Base-by-base conservation (phyloP, 1,284 basidiomycete genomes). In the Cryptococcus sp. region DNA sequence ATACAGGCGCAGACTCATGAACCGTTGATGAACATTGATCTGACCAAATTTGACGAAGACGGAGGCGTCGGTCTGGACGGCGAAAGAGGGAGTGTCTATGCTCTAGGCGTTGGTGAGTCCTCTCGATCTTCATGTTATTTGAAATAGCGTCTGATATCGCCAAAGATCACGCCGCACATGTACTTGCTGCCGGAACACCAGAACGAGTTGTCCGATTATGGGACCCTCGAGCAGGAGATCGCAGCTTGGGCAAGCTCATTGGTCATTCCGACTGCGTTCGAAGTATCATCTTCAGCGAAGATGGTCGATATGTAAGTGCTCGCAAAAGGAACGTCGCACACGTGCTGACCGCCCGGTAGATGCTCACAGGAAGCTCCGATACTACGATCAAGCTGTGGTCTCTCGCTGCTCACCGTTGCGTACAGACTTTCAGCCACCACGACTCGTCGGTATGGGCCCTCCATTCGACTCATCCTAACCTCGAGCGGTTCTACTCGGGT, bases 191-290 rank as follows among this genome's bases (percentile, higher is more conserved):
- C 5, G 96, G 94, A 0, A 91, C 91, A 5, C 93, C 96, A 0
- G 94, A 97, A 71, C 84, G 90, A 35, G 88, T 94, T 1, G 83
- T 99, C 35, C 82, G 92, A 19, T 81, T 97, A 58, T 99, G 92
- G 92, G 96, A 99, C 74, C 92, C 94, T 3, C 83, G 96, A 20
- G 83, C 86, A 0, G 76, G 79, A 1, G 72, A 71, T 47, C 88
- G 85, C 74, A 83, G 87, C 55, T 86, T 85, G 20, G 75, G 71
- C 20, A 85, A 85, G 74, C 82, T 96, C 3, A 90, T 95, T 3
- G 96, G 95, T 0, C 96, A 99, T 76, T 95, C 93, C 0, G 95
- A 99, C 77, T 97, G 96, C 68, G 92, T 99, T 52, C 85, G 95
- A 5, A 86, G 91, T 1, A 88, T 98, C 49, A 78, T 95, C 47